Percentiles rank a stretch among this genome's conserved stretches.
Evolutionary conservation across 2,329 filamentous ascomycete genomes (phyloP).

Genomic region (Alternaria sp.): DNA sequence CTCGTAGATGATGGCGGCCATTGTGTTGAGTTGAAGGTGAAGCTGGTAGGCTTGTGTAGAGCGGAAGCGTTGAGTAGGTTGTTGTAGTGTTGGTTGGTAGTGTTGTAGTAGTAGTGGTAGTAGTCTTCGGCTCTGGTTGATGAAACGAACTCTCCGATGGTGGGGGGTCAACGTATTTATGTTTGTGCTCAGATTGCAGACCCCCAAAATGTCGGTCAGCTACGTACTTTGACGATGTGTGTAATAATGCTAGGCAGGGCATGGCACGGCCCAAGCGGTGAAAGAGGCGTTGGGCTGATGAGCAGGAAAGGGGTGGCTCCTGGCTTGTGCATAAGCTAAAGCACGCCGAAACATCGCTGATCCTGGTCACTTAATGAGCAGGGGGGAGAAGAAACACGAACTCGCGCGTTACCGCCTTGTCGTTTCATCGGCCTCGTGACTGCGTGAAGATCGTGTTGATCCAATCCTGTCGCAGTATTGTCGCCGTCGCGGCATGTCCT

Average conservation of each 20-base stretch:
- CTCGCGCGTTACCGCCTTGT: constrained; percentile 35
- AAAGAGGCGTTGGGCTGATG: constrained; percentile 49
- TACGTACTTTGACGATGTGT: constrained; percentile 50
- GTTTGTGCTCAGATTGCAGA: constrained; percentile 46
- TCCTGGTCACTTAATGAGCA: constrained; percentile 42
- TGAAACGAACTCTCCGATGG: constrained; percentile 41
- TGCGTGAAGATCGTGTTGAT: constrained; percentile 44
- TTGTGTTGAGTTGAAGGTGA: constrained; percentile 27
- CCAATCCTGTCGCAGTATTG: constrained; percentile 40
- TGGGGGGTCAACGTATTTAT: constrained; percentile 49
- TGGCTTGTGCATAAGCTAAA: constrained; percentile 47
- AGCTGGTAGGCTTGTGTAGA: constrained; percentile 12
- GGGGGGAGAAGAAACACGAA: constrained; percentile 46
- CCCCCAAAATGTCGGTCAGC: constrained; percentile 49
- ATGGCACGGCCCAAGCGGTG: constrained; percentile 48
- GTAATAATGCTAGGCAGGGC: constrained; percentile 47
- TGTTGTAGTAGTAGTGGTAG: constrained; percentile 15
- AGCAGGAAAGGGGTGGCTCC: constrained; percentile 48
- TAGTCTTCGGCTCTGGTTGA: constrained; percentile 33
- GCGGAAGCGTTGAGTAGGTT: constrained; percentile 6
- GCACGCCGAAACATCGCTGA: constrained; percentile 47
- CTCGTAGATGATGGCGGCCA: constrained; percentile 47
- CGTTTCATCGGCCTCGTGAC: constrained; percentile 52
- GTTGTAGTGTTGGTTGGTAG: constrained; percentile 14
- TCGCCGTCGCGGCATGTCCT: constrained; percentile 26